Percentiles rank a stretch among this genome's conserved stretches.
Evolutionary conservation across 441 rosid species (phyloP).

Genomic region (Kokia cookei): DNA sequence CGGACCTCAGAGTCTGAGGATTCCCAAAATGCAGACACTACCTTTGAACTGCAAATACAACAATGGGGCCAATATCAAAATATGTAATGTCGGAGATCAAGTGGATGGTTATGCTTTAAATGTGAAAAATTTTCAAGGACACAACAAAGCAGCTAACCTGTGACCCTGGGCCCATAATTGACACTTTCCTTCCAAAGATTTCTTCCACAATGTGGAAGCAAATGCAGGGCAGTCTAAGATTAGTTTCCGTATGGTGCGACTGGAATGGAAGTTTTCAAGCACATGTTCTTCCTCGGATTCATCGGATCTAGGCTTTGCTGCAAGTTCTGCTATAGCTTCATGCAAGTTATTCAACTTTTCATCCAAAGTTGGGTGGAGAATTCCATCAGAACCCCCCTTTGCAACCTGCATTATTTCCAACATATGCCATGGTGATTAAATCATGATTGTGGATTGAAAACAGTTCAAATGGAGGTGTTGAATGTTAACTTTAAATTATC

Average conservation of each 20-base stretch:
- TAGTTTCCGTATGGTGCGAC: constrained; percentile 77
- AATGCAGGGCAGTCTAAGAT: constrained; percentile 62
- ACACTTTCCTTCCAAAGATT: constrained; percentile 72
- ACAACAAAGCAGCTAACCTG: constrained; percentile 44
- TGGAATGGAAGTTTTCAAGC: constrained; percentile 83
- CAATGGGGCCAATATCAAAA: background rate
- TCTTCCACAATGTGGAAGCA: constrained; percentile 68
- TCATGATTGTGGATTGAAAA: background rate
- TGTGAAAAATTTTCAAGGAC: background rate
- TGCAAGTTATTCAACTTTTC: constrained; percentile 59
- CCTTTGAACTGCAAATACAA: constrained; percentile 58
- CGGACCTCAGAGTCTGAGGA: constrained; percentile 43
- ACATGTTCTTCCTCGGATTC: constrained; percentile 53
- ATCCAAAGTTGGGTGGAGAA: constrained; percentile 58
- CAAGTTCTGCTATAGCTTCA: constrained; percentile 67
- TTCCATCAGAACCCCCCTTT: constrained; percentile 58
- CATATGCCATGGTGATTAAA: background rate
- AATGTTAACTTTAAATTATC: background rate
- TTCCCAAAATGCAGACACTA: constrained; percentile 64
- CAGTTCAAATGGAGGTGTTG: background rate
- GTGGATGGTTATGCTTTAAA: background rate
- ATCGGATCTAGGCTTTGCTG: constrained; percentile 52
- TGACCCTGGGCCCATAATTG: constrained; percentile 76
- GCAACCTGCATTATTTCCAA: constrained; percentile 49
- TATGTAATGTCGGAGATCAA: background rate